Base-by-base conservation (phyloP, 306 rosid genomes). In the Vigna hirtella region DNA sequence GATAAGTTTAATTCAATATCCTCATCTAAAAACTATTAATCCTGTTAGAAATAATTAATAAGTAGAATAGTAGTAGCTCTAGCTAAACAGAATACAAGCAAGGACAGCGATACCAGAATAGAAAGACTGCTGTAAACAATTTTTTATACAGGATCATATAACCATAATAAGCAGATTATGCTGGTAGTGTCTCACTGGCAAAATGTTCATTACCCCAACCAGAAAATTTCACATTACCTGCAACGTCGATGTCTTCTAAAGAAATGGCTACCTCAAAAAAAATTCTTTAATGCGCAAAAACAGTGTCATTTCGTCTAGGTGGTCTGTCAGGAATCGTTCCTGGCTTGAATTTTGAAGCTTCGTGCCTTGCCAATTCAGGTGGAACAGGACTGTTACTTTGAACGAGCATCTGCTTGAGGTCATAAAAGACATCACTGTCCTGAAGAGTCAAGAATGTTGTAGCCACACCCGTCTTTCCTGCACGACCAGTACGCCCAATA, bases 271-370 rank as follows among this genome's bases (percentile, higher is more conserved):
- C 55, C 77, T 20, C 55, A 34, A 71, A 36, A 63, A 45, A 55
- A 34, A 48, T 42, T 82, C 53, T 81, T 85, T 84, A 93, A 61
- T 93, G 97, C 45, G 91, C 84, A 84, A 91, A 93, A 49, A 93
- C 90, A 57, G 93, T 89, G 82, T 93, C 98, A 65, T 91, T 87
- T 52, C 93, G 85, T 58, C 97, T 84, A 38, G 98, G 92, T 28
- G 97, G 98, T 76, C 98, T 91, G 76, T 93, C 98, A 3, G 98
- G 98, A 83, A 93, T 85, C 49, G 73, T 10, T 75, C 98, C 98
- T 4, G 98, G 98, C 85, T 93, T 93, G 84, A 91, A 93, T 85
- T 93, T 93, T 16, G 97, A 93, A 71, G 98, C 97, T 80, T 93
- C 98, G 28, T 93, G 98, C 74, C 93, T 91, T 4, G 98, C 97